These are phyloP conservation scores for Trichoderma koningiopsis DNA, from an alignment of 2,329 filamentous ascomycete species.

Conservation along the genomic window DNA sequence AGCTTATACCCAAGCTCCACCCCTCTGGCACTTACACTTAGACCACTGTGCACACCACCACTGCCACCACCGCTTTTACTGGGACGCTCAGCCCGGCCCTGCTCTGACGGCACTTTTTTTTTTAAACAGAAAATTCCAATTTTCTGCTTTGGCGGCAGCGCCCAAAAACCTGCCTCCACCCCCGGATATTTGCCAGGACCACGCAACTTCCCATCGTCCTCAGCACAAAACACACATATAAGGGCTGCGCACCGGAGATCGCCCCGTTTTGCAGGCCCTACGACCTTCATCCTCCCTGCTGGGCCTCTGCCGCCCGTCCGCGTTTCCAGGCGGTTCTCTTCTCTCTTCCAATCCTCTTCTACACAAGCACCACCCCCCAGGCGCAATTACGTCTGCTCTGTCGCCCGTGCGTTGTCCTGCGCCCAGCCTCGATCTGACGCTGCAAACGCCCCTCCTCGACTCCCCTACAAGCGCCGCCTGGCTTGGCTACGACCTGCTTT, in stretches of 20 bases:
- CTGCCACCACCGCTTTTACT: conserved; percentile 13
- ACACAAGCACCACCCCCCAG: background rate
- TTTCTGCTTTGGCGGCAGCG: conserved; percentile 6
- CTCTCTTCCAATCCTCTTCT: background rate
- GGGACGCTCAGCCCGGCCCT: conserved; percentile 7
- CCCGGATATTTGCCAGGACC: conserved; percentile 1
- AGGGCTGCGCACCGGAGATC: background rate
- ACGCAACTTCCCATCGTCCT: background rate
- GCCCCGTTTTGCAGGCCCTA: conserved; percentile 37
- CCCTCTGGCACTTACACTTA: conserved; percentile 14
- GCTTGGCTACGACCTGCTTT: background rate
- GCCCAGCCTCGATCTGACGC: conserved; percentile 20
- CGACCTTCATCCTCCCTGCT: conserved; percentile 23
- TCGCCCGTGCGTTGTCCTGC: conserved; percentile 7
- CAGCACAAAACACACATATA: background rate
- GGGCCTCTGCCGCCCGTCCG: conserved; percentile 25
- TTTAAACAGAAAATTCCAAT: background rate
- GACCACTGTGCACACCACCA: conserved; percentile 5
- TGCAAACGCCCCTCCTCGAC: conserved; percentile 25
- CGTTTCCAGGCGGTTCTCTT: conserved; percentile 21
- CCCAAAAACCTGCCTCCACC: background rate
- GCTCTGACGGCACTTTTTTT: conserved; percentile 1
- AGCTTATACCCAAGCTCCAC: conserved; percentile 17
- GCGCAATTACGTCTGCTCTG: conserved; percentile 8
- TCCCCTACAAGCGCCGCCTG: background rate